These are phyloP conservation scores for Naganishia onofrii DNA, from an alignment of 768 basidiomycete genomes.

Conservation along the genomic window DNA sequence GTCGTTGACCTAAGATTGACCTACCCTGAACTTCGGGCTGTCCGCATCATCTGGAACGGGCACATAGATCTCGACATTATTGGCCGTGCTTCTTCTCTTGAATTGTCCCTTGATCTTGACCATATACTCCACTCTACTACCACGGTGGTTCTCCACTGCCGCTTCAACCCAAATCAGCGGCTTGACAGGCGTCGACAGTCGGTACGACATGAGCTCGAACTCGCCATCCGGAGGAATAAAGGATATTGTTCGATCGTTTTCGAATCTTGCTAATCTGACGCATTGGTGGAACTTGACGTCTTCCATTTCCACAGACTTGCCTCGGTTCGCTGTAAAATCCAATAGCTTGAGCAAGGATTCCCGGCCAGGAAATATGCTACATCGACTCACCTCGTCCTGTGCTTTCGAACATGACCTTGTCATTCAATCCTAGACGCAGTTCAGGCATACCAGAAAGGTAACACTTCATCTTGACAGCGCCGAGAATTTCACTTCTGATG, in stretches of 20 bases:
- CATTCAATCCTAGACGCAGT: constrained; percentile 87
- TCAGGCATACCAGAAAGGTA: constrained; percentile 99
- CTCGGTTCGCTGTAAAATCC: constrained; percentile 68
- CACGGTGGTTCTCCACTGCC: constrained; percentile 86
- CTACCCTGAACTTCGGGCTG: constrained; percentile 90
- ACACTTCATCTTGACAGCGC: constrained; percentile 99
- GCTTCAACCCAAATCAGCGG: constrained; percentile 98
- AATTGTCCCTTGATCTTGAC: constrained; percentile 94
- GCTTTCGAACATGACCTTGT: constrained; percentile 99
- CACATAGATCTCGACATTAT: constrained; percentile 97
- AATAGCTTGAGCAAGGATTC: neutral
- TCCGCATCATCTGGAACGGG: constrained; percentile 99
- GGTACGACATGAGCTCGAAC: constrained; percentile 97
- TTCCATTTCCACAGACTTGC: constrained; percentile 99
- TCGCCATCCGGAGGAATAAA: constrained; percentile 99
- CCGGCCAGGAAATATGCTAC: neutral
- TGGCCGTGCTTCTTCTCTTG: constrained; percentile 91
- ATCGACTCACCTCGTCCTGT: constrained; percentile 78
- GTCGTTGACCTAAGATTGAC: constrained; percentile 41
- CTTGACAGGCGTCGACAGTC: constrained; percentile 93
- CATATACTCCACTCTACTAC: constrained; percentile 89
- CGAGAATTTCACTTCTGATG: constrained; percentile 92
- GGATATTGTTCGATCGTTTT: constrained; percentile 97
- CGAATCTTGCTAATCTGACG: constrained; percentile 91
- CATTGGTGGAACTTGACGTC: constrained; percentile 99